A percentile compares a stretch with the other conserved stretches of the same genome.
Evolutionary conservation across 2,329 filamentous ascomycete genomes (phyloP).

Genomic region (Fusarium cicatricum): DNA sequence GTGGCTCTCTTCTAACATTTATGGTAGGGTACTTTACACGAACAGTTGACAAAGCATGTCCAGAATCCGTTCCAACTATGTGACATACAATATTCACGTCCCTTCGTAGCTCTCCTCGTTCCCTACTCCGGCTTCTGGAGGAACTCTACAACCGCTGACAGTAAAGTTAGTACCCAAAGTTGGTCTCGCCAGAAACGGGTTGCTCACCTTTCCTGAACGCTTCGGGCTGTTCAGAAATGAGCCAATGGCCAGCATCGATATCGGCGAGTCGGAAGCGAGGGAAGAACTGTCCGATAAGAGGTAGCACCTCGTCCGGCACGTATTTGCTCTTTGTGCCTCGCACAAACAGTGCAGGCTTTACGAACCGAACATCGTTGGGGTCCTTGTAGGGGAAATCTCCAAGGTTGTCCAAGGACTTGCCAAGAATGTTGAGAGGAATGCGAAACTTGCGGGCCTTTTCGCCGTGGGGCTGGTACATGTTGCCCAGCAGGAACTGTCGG

Average conservation of each 20-base stretch:
- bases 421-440: conserved; percentile 78
- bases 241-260: conserved; percentile 84
- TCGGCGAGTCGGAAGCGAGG: conserved; percentile 77
- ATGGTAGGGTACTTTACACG: conserved; percentile 11
- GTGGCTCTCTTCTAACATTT: conserved; percentile 11
- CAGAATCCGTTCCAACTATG: conserved; percentile 16
- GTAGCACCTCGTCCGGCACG: conserved; percentile 80
- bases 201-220: conserved; percentile 75
- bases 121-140: conserved; percentile 58
- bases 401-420: conserved; percentile 73
- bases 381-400: conserved; percentile 89
- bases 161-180: conserved; percentile 1
- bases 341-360: conserved; percentile 83
- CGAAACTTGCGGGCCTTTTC: conserved; percentile 73
- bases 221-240: conserved; percentile 88
- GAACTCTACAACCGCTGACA: conserved; percentile 70
- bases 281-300: conserved; percentile 84
- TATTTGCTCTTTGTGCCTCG: conserved; percentile 80
- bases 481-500: conserved; percentile 91
- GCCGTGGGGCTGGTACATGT: conserved; percentile 68
- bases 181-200: neutral
- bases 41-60: conserved; percentile 1
- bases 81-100: neutral
- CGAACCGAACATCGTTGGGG: conserved; percentile 72
- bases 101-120: neutral